A percentile compares a stretch with the other conserved stretches of the same genome.
phyloP scores from a whole-genome alignment of 2,329 filamentous ascomycete genomes.

The Epichloe uncinata region DNA sequence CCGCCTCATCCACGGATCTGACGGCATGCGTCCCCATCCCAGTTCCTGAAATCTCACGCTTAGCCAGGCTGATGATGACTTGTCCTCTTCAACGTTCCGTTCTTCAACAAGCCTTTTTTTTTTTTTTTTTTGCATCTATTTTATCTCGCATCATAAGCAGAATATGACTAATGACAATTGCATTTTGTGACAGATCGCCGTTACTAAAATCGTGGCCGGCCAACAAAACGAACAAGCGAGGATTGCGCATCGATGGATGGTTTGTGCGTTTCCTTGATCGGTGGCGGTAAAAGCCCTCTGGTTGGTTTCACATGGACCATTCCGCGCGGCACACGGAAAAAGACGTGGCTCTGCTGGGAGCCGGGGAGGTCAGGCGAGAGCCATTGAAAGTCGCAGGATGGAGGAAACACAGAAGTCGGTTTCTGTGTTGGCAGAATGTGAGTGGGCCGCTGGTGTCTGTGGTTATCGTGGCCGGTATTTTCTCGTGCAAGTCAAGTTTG shows the following conservation, averaged over 20 bases:
- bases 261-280: background rate
- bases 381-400: background rate
- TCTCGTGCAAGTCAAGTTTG: background rate
- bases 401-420: background rate
- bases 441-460: background rate
- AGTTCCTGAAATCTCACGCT: too few relatives aligned
- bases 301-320: background rate
- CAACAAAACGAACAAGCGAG: background rate
- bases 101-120: background rate
- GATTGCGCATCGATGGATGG: background rate
- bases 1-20: too few relatives aligned
- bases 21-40: too few relatives aligned
- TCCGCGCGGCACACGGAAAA: background rate
- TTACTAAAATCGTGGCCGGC: conserved; percentile 6
- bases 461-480: background rate
- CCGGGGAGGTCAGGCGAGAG: background rate
- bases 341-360: background rate
- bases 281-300: background rate
- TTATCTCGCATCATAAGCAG: background rate
- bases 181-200: conserved; percentile 11
- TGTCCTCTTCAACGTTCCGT: background rate
- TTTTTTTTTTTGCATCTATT: background rate
- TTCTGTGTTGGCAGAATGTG: background rate
- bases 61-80: background rate
- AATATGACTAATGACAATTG: conserved; percentile 7